A percentile compares a stretch with the other conserved stretches of the same genome.
Evolutionary conservation across 768 basidiomycete genomes (phyloP).

Genomic region (Hygrophorus russula): DNA sequence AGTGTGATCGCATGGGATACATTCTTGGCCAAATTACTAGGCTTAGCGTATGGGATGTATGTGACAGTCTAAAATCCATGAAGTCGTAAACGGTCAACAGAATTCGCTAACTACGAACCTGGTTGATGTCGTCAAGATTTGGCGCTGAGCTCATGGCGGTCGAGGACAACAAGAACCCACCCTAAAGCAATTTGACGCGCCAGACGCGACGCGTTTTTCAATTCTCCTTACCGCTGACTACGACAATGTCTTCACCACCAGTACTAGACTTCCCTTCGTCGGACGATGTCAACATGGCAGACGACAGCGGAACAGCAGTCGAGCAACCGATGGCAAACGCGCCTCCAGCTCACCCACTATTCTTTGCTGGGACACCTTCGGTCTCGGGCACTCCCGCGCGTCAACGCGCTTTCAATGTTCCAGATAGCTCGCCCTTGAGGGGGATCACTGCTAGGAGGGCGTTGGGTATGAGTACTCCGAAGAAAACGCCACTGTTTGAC

Average conservation of each 20-base stretch:
- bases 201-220: conserved; percentile 33
- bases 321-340: conserved; percentile 31
- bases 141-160: conserved; percentile 2
- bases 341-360: conserved; percentile 34
- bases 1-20: background rate
- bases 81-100: background rate
- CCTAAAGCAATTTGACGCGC: conserved; percentile 25
- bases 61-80: conserved; percentile 4
- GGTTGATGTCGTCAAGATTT: conserved; percentile 6
- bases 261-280: conserved; percentile 55
- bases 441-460: conserved; percentile 40
- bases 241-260: conserved; percentile 53
- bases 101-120: conserved; percentile 1
- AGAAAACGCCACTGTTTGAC: conserved; percentile 39
- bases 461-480: conserved; percentile 45
- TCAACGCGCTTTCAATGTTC: conserved; percentile 22
- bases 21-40: background rate
- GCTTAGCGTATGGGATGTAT: conserved; percentile 7
- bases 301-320: conserved; percentile 13
- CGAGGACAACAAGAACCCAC: background rate
- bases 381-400: conserved; percentile 38
- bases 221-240: conserved; percentile 8
- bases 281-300: conserved; percentile 49
- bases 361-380: conserved; percentile 45
- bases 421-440: conserved; percentile 36